phyloP scores from a whole-genome alignment of 768 basidiomycete genomes.

The Lactifluus echinatus region DNA sequence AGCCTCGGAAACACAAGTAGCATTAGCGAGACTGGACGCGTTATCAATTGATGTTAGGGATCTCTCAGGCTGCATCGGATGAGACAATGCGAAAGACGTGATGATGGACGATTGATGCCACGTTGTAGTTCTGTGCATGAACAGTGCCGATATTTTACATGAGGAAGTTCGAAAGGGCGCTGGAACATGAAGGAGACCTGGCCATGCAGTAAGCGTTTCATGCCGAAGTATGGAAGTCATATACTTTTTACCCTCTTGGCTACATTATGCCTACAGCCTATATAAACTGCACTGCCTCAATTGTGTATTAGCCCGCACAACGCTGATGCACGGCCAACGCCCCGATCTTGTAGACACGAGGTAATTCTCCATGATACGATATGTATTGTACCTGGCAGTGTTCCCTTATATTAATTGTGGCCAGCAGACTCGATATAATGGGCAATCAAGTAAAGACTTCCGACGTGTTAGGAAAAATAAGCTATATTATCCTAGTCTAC shows the following conservation, averaged over 20 bases:
- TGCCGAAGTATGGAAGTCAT: constrained; percentile 52
- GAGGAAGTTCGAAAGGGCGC: constrained; percentile 89
- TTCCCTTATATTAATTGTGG: not conserved
- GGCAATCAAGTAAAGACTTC: not conserved
- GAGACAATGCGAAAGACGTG: constrained; percentile 13
- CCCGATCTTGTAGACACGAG: not conserved
- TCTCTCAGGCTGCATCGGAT: constrained; percentile 79
- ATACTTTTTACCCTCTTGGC: too few species aligned
- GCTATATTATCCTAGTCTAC: not conserved
- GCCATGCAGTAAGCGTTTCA: constrained; percentile 79
- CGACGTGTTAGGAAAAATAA: not conserved
- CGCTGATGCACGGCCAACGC: not conserved
- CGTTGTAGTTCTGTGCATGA: constrained; percentile 95
- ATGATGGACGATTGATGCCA: constrained; percentile 26
- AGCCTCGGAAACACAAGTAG: constrained; percentile 76
- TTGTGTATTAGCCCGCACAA: constrained; percentile 16
- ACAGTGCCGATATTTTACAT: constrained; percentile 98
- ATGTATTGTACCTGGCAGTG: not conserved
- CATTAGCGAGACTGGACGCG: constrained; percentile 99
- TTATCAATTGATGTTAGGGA: constrained; percentile 84
- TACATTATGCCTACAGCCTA: too few species aligned
- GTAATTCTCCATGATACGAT: not conserved
- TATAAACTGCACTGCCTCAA: not conserved
- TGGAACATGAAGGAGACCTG: constrained; percentile 81
- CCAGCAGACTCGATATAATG: not conserved